phyloP scores from a whole-genome alignment of 2,329 filamentous ascomycete species.

The Ramularia collo-cygni region DNA sequence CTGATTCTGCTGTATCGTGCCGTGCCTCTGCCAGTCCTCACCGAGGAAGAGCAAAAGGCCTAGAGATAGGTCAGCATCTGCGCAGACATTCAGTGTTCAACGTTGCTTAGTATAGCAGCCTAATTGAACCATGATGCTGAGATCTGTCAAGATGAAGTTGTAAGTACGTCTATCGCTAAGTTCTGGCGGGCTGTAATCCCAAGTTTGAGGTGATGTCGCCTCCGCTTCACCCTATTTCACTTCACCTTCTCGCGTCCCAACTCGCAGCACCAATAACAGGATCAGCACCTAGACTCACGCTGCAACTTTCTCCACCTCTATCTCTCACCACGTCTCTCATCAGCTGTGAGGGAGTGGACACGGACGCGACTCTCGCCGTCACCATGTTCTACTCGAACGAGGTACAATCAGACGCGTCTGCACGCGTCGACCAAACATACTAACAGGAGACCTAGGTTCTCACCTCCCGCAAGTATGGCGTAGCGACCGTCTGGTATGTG shows the following conservation, averaged over 20 bases:
- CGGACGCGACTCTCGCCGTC: slow-evolving; percentile 4
- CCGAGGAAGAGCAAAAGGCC: slow-evolving; percentile 8
- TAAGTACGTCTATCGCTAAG: too few relatives aligned
- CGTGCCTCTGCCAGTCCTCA: slow-evolving; percentile 53
- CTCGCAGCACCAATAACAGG: background rate
- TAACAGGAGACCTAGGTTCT: slow-evolving; percentile 52
- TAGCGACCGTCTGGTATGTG: slow-evolving; percentile 81
- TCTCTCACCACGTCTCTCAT: background rate
- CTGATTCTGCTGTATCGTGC: slow-evolving; percentile 74
- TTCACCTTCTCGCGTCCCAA: background rate
- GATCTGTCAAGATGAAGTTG: too few relatives aligned
- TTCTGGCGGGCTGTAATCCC: too few relatives aligned
- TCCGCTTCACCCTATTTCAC: background rate
- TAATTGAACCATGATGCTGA: too few relatives aligned
- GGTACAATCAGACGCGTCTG: slow-evolving; percentile 46
- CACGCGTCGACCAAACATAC: slow-evolving; percentile 3
- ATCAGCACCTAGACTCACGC: background rate
- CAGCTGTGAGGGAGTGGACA: background rate
- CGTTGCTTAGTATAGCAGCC: too few relatives aligned
- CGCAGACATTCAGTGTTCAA: too few relatives aligned
- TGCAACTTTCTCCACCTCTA: too few relatives aligned
- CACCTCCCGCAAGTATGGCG: slow-evolving; percentile 78
- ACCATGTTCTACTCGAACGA: slow-evolving; percentile 95
- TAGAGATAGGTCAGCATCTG: too few relatives aligned
- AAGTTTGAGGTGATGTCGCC: too few relatives aligned